Base-by-base conservation (phyloP, 139 green algal species). In the Auxenochlorella pyrenoidosa region DNA sequence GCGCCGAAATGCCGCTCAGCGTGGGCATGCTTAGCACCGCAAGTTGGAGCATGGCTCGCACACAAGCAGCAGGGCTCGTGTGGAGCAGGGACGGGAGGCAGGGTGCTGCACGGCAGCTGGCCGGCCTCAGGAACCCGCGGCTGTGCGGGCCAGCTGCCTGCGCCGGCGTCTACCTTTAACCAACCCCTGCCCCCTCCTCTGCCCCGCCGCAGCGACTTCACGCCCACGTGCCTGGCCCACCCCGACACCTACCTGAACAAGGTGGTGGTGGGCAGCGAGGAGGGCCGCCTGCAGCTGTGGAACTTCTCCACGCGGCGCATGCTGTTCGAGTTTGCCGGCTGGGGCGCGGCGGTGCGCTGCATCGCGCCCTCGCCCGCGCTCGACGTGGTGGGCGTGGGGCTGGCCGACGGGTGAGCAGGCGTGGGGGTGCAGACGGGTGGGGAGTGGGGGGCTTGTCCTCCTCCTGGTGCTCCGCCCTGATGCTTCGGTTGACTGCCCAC, bases 201-300 rank as follows among this genome's bases (percentile, higher is more conserved):
- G 1, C 66, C 41, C 44, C 2, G 18, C 60, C 19, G 75, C 65
- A 59, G 60, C 38, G 81, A 86, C 68, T 98, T 98, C 89, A 72
- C 28, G 30, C 94, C 97, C 26, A 97, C 92, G 34, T 97, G 94
- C 88, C 93, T 99, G 92, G 91, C 88, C 12, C 97, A 99, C 91
- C 97, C 97, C 0, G 94, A 98, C 91, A 99, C 97, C 30, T 99
- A 99, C 92, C 88, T 99, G 3, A 99, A 99, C 93, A 99, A 99
- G 93, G 87, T 98, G 43, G 87, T 98, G 47, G 65, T 99, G 34
- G 96, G 94, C 36, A 72, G 84, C 36, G 66, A 86, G 32, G 90
- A 97, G 18, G 98, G 97, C 24, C 75, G 77, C 18, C 79, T 99
- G 89, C 92, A 96, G 90, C 95, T 99, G 54, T 96, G 95, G 92